Conservation (phyloP, 75 land plant genomes). For the Isoetes taiwanensis region DNA sequence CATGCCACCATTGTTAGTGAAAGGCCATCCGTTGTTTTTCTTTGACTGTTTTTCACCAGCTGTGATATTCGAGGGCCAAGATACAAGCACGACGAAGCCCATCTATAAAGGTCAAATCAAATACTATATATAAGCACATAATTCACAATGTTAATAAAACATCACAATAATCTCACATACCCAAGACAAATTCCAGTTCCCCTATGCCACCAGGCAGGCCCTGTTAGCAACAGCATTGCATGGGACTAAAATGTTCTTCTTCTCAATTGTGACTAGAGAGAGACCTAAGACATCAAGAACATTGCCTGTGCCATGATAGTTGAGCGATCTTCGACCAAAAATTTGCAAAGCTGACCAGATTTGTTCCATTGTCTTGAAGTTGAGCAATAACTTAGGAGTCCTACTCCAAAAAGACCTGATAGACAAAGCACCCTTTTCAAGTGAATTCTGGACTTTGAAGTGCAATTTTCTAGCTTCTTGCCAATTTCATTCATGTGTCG, state of each 20-base stretch:
- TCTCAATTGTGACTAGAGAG: too few relatives aligned
- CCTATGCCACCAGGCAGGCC: too few relatives aligned
- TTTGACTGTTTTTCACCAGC: slow-evolving; percentile 21
- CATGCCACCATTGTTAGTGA: slow-evolving; percentile 33
- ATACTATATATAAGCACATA: too few relatives aligned
- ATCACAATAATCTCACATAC: too few relatives aligned
- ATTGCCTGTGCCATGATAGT: too few relatives aligned
- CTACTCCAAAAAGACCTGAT: slow-evolving; percentile 5
- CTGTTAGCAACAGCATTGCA: too few relatives aligned
- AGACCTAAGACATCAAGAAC: too few relatives aligned
- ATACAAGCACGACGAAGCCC: slow-evolving; percentile 29
- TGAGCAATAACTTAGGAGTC: slow-evolving; percentile 1
- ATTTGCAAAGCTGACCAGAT: too few relatives aligned
- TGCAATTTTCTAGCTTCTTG: not conserved
- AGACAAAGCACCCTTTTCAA: slow-evolving; percentile 8
- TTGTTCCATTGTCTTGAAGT: too few relatives aligned
- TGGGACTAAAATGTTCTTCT: too few relatives aligned
- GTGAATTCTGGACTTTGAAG: not conserved
- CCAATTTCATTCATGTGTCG: not conserved
- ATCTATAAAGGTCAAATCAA: slow-evolving; percentile 18
- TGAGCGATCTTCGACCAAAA: too few relatives aligned
- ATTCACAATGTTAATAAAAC: too few relatives aligned
- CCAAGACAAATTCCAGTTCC: slow-evolving; percentile 11
- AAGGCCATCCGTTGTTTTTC: slow-evolving; percentile 29
- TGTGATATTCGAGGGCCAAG: slow-evolving; percentile 32